Evolutionary conservation across 495 filamentous ascomycete species (phyloP).

Genomic region (Rhizodiscina lignyota): DNA sequence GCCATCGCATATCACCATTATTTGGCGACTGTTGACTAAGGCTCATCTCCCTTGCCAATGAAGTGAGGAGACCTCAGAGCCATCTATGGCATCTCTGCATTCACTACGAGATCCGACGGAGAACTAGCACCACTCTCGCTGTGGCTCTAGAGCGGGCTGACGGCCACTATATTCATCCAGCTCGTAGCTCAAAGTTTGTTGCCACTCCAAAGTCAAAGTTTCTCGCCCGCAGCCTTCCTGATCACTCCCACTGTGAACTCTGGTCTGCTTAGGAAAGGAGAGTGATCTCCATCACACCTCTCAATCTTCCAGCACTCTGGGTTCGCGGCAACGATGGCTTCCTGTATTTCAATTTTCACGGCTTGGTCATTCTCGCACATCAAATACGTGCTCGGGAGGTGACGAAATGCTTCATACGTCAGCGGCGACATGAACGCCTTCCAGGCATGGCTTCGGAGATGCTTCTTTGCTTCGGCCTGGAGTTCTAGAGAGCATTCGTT

Average conservation of each 20-base stretch:
- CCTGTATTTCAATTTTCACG: background rate
- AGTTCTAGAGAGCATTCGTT: too few species aligned
- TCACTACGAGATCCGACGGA: too few species aligned
- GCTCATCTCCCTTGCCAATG: too few species aligned
- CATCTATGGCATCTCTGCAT: too few species aligned
- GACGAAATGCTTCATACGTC: constrained; percentile 42
- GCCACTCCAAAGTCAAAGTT: background rate
- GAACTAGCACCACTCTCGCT: too few species aligned
- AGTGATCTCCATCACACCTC: background rate
- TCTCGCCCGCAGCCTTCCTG: background rate
- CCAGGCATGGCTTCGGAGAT: too few species aligned
- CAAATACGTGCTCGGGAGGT: background rate
- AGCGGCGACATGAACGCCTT: background rate
- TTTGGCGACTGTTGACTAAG: too few species aligned
- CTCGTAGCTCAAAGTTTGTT: too few species aligned
- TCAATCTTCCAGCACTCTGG: background rate
- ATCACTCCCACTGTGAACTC: background rate
- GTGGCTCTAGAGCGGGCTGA: too few species aligned
- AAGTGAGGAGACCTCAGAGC: too few species aligned
- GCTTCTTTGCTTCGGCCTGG: too few species aligned
- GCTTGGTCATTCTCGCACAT: background rate
- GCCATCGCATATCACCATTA: too few species aligned
- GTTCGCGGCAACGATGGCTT: background rate
- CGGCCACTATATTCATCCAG: background rate
- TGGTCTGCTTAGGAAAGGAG: background rate